phyloP scores from a whole-genome alignment of 148 eudicot species.

The Dysphania ambrosioides region DNA sequence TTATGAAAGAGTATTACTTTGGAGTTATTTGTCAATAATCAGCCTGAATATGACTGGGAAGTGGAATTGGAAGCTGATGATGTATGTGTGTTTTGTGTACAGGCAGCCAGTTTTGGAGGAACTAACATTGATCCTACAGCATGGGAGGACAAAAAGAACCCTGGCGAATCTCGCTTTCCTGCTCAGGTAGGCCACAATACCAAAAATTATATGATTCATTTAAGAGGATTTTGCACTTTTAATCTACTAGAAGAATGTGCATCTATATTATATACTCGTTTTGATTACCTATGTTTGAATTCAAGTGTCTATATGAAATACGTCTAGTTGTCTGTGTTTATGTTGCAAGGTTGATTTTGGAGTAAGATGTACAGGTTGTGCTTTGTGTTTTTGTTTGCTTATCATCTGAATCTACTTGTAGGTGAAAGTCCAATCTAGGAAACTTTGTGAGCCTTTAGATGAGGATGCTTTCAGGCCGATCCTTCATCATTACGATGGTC shows the following conservation, averaged over 20 bases:
- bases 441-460: conserved; percentile 80
- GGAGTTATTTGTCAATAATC: background rate
- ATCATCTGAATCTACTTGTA: conserved; percentile 21
- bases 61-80: background rate
- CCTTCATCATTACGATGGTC: conserved; percentile 98
- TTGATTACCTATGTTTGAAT: background rate
- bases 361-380: background rate
- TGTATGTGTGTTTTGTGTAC: conserved; percentile 16
- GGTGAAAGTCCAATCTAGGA: conserved; percentile 86
- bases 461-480: conserved; percentile 99
- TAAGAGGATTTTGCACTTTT: too few relatives aligned
- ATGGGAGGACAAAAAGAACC: conserved; percentile 99
- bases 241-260: too few relatives aligned
- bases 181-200: conserved; percentile 64
- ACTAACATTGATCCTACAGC: conserved; percentile 89
- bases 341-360: background rate
- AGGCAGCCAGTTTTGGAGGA: conserved; percentile 99
- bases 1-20: conserved; percentile 20
- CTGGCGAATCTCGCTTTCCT: conserved; percentile 95
- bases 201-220: background rate
- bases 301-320: background rate
- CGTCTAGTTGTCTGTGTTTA: background rate
- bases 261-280: too few relatives aligned
- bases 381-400: background rate
- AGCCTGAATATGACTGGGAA: background rate